Evolutionary conservation across 2,329 filamentous ascomycete genomes (phyloP), one percentile per base, ranked within the genome.

Genomic region (Torrubiella hemipterigena): DNA sequence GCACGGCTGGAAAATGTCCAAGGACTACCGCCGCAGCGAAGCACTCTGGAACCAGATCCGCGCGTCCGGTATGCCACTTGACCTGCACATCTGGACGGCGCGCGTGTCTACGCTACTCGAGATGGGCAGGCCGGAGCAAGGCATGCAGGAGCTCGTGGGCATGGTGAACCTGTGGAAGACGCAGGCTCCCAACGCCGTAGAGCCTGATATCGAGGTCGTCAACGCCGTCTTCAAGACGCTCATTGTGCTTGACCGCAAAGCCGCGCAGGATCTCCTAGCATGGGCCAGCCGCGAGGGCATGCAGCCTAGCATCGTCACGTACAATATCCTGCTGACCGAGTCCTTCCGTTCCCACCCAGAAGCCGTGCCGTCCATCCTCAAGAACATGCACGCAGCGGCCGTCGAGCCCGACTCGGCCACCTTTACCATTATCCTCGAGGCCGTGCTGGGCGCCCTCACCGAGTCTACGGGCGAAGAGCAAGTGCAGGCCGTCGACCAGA

Each of bases 191-290:
- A 22, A 38, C 26, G 65, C 65, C 6, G 62, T 75, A 6, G 63
- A 71, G 38, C 82, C 80, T 2, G 67, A 58, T 10, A 71, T 77
- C 28, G 67, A 66, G 33, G 69, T 75, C 2, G 60, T 91, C 53
- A 89, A 91, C 46, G 72, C 77, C 7, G 75, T 73, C 9, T 61
- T 89, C 30, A 63, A 65, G n/a, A 75, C 70, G 3, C 56, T 89
- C 11, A 54, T 81, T 6, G 56, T 55, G 4, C 49, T 52, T n/a
- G 63, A 70, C 38, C 48, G 61, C 18, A 52, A 58, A 2, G 60
- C 62, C 4, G 72, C 73, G 14, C 55, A 63, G 17, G 55, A 59
- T 13, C 57, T 82, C 7, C 59, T 85, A 4, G 45, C 51, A 8
- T 83, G 77, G 65, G 73, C 76, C 3, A 58, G 60, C 13, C 54